Conservation (phyloP, 371 early-diverging fungal genomes). For the Mucor lusitanicus region DNA sequence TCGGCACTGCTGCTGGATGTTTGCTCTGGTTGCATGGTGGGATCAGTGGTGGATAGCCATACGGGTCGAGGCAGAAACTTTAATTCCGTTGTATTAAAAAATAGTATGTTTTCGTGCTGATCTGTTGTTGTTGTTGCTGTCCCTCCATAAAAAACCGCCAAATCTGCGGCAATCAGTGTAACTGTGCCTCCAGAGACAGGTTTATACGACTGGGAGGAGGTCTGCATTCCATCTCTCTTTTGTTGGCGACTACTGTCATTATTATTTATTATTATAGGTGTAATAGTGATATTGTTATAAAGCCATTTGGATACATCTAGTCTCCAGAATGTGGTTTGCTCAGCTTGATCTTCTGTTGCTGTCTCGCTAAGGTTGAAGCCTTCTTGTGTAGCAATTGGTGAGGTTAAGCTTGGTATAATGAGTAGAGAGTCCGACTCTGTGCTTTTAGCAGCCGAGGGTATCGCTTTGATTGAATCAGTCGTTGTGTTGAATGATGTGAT, state of each 20-base stretch:
- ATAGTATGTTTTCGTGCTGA: neutral
- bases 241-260: neutral
- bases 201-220: neutral
- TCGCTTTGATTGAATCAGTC: neutral
- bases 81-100: slow-evolving; percentile 9
- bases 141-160: slow-evolving; percentile 12
- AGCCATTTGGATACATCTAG: slow-evolving; percentile 1
- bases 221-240: neutral
- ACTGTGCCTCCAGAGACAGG: neutral
- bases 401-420: neutral
- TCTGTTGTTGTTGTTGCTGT: neutral
- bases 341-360: neutral
- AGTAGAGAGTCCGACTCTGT: slow-evolving; percentile 6
- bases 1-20: too few species aligned
- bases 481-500: neutral
- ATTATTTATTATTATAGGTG: neutral
- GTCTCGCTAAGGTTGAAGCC: neutral
- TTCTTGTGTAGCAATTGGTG: neutral
- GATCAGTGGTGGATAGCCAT: neutral
- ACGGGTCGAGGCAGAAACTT: neutral
- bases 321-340: slow-evolving; percentile 9
- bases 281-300: neutral
- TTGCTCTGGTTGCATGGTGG: neutral
- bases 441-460: neutral
- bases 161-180: slow-evolving; percentile 4